A percentile compares a stretch with the other conserved stretches of the same genome.
Evolutionary conservation across 192 early-diverging fungal genomes (phyloP).

Genomic region (Coemansia sp.): DNA sequence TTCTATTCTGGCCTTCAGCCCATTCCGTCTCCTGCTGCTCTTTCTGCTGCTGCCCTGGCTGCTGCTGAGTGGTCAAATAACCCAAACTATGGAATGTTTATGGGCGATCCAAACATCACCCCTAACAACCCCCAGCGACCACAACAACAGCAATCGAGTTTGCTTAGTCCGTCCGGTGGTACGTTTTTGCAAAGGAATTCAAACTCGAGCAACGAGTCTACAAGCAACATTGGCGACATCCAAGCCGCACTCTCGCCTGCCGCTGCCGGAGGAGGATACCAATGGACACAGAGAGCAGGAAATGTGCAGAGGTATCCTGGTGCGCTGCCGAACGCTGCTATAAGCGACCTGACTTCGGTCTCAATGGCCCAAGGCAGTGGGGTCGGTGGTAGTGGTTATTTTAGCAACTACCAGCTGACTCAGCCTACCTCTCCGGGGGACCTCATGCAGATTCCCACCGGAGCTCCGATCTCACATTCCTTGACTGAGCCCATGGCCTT

Average conservation of each 20-base stretch:
- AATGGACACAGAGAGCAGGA: background rate
- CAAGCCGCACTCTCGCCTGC: constrained; percentile 8
- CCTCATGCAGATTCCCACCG: constrained; percentile 30
- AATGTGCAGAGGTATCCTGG: background rate
- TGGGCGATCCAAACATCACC: background rate
- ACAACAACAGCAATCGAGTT: constrained; percentile 2
- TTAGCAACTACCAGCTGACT: constrained; percentile 9
- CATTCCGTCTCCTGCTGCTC: constrained; percentile 2
- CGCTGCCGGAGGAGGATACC: background rate
- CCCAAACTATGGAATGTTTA: constrained; percentile 2
- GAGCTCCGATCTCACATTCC: constrained; percentile 30
- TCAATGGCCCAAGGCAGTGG: background rate
- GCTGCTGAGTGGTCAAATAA: constrained; percentile 3
- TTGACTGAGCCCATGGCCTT: constrained; percentile 28
- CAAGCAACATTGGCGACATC: constrained; percentile 8
- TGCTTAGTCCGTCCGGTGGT: constrained; percentile 9
- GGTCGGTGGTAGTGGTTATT: background rate
- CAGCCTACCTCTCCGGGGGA: constrained; percentile 2
- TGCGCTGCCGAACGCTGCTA: background rate
- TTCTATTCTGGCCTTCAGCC: constrained; percentile 7
- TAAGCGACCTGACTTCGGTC: background rate
- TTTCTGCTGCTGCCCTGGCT: constrained; percentile 7
- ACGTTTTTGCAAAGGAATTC: constrained; percentile 24
- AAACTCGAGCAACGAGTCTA: constrained; percentile 16
- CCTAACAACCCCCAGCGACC: background rate